phyloP scores from a whole-genome alignment of 1,284 basidiomycete species.

The Sporisorium iseilematis-ciliati region DNA sequence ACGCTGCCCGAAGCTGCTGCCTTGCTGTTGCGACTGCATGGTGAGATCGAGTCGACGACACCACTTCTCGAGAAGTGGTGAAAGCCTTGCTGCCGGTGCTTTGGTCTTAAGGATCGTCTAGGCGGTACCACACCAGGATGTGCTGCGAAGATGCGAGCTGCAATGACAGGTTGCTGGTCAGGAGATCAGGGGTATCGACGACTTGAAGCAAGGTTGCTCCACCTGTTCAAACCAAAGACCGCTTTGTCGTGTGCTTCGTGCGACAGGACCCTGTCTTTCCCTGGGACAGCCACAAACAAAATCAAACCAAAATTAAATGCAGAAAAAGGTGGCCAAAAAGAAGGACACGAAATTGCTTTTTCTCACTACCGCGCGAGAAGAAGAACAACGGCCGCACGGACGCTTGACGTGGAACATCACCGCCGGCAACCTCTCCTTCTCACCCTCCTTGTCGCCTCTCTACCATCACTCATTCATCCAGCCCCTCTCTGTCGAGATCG shows the following conservation, averaged over 20 bases:
- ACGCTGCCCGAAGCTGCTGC: conserved; percentile 3
- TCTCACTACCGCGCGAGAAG: conserved; percentile 31
- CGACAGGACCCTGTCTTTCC: conserved; percentile 2
- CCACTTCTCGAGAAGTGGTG: background rate
- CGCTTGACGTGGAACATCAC: conserved; percentile 26
- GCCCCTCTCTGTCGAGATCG: too few species aligned
- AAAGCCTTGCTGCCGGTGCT: background rate
- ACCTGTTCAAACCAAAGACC: background rate
- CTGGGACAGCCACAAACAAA: background rate
- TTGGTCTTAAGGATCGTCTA: background rate
- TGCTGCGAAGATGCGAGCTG: background rate
- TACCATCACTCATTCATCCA: background rate
- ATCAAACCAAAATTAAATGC: conserved; percentile 2
- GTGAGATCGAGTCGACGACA: background rate
- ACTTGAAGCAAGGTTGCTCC: background rate
- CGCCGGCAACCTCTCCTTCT: background rate
- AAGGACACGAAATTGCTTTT: background rate
- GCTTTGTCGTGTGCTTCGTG: background rate
- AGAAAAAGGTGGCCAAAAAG: background rate
- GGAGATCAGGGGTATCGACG: conserved; percentile 1
- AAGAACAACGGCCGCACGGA: conserved; percentile 33
- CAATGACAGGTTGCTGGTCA: background rate
- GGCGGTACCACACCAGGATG: background rate
- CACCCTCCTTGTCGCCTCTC: background rate
- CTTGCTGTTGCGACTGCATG: background rate